These are phyloP conservation scores for Thelonectria discophora DNA, from an alignment of 2,329 filamentous ascomycete species.

Conservation along the genomic window DNA sequence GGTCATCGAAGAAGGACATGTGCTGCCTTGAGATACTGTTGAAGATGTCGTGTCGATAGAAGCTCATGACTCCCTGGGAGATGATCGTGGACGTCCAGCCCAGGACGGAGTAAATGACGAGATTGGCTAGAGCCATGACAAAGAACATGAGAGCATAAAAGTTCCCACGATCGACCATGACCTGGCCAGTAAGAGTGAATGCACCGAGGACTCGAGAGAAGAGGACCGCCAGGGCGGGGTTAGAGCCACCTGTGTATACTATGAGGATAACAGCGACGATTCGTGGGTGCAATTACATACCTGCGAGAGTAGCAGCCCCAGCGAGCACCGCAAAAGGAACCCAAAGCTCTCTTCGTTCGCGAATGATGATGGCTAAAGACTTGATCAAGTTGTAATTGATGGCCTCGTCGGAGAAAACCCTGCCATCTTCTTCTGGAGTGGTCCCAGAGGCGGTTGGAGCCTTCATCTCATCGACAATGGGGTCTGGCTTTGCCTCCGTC, in stretches of 20 bases:
- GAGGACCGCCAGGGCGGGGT: conserved; percentile 46
- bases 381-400: conserved; percentile 20
- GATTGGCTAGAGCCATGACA: conserved; percentile 36
- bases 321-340: conserved; percentile 14
- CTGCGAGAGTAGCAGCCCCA: neutral
- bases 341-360: conserved; percentile 27
- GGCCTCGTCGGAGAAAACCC: neutral
- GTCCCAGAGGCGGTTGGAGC: conserved; percentile 66
- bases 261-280: neutral
- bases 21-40: conserved; percentile 30
- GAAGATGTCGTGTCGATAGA: conserved; percentile 43
- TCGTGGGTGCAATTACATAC: neutral
- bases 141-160: conserved; percentile 49
- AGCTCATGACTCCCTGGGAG: conserved; percentile 32
- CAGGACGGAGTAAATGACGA: conserved; percentile 34
- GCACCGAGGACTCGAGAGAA: conserved; percentile 43
- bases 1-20: conserved; percentile 15
- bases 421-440: neutral
- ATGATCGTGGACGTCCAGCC: conserved; percentile 32
- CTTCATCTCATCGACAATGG: conserved; percentile 46
- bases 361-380: conserved; percentile 26
- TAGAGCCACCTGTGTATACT: conserved; percentile 36
- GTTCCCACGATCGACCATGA: conserved; percentile 46
- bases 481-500: neutral
- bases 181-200: conserved; percentile 32